A percentile compares a stretch with the other conserved stretches of the same genome.
Evolutionary conservation across 306 rosid genomes (phyloP).

Genomic region (Glycine soja): DNA sequence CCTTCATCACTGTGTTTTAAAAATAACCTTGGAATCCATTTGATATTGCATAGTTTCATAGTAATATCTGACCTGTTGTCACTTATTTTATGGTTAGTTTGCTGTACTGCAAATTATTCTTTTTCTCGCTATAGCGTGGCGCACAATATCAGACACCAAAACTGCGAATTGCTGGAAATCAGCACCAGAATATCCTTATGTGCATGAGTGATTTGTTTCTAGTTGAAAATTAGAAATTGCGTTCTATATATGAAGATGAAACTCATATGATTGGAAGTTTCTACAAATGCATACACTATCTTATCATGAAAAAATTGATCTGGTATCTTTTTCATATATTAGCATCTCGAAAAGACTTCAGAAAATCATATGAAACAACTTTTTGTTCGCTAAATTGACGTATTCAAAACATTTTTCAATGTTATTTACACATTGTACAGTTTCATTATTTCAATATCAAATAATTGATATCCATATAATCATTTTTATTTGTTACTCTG

Average conservation of each 20-base stretch:
- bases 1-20: background rate
- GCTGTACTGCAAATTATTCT: background rate
- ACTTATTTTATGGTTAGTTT: background rate
- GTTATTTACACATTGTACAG: background rate
- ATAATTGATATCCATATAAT: too few relatives aligned
- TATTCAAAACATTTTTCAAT: background rate
- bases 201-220: background rate
- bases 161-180: background rate
- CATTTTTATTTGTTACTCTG: background rate
- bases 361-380: background rate
- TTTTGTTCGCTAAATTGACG: background rate
- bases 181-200: background rate
- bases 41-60: background rate
- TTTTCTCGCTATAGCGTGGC: background rate
- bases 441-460: background rate
- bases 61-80: background rate
- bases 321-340: background rate
- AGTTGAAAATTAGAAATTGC: background rate
- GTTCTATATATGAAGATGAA: background rate
- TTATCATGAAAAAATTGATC: background rate
- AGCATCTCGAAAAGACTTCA: background rate
- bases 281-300: too few relatives aligned
- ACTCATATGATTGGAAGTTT: background rate
- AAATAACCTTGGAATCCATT: background rate
- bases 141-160: background rate